Base-by-base conservation (phyloP, 176 grass and related monocot genomes). In the Cenchrus americanus region DNA sequence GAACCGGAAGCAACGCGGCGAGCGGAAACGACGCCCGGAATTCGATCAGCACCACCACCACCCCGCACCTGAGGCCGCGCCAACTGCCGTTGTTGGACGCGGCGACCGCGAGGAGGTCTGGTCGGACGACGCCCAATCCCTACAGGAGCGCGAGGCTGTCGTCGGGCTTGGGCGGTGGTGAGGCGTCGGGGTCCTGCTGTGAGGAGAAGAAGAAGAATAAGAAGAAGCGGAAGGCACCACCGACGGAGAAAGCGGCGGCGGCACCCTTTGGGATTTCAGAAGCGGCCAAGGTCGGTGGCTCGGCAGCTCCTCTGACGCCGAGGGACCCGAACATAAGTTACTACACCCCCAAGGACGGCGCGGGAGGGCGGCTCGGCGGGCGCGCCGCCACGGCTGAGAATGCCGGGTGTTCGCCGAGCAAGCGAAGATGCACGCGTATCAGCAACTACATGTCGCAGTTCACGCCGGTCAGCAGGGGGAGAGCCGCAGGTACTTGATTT, bases 51-150 rank as follows among this genome's bases (percentile, higher is more conserved):
- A n/a, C 8, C 44, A 46, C 11, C 27, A 71, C 15, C 4, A n/a
- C 8, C 44, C 48, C 32, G 7, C 30, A 1, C 41, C 32, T 10
- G 53, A 67, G 27, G 0, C 3, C 50, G 2, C 62, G 10, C 32
- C 74, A 63, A 21, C 30, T n/a, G n/a, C n/a, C n/a, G n/a, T n/a
- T 10, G 12, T 23, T 57, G 15, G 57, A 3, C 52, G 7, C 21
- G 13, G n/a, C 61, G 9, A 55, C 24, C 30, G 47, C 22, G 15
- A 91, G 83, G 86, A 91, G 84, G 62, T 83, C 88, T 5, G 44
- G 10, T 14, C 43, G 80, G 43, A 73, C 65, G 22, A 9, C 71
- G 47, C 18, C 80, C 22, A 55, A 65, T 62, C 44, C 37, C 34
- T 52, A 14, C 63, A 32, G 40, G 53, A 21, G 40, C 2, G 8